Base-by-base conservation (phyloP, 2,329 filamentous ascomycete genomes). In the Aspergillus sp. region DNA sequence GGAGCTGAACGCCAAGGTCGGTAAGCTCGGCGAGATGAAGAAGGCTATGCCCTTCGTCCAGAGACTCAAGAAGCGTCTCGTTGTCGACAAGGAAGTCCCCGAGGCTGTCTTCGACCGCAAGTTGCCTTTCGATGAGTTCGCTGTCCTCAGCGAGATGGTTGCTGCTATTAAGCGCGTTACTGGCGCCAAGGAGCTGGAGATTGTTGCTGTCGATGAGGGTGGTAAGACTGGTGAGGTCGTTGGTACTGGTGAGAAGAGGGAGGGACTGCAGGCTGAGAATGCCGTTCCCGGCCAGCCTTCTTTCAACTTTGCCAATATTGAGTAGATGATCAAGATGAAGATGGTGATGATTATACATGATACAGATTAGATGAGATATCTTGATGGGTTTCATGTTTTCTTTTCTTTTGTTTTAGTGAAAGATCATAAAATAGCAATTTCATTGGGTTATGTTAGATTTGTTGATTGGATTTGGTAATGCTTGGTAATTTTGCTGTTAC, bases 11-110 rank as follows among this genome's bases (percentile, higher is more conserved):
- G 88, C 87, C 66, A 85, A 88, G 72, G 88, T 97, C 60, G 87
- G 87, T 68, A 96, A 96, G 82, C 83, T 92, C 72, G 88, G 87
- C 47, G 77, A 79, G 65, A 92, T 92, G 84, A 99, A 98, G 86
- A 95, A 96, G 80, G 94, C 92, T 2, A 98, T 98, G 94, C 95
- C 95, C 0, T 98, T 97, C 72, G 88, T 97, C 53, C 93, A 98
- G 80, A 80, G 76, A 6, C 81, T 98, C 62, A 97, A 97, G 88
- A 90, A 86, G 76, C 87, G 91, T 55, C 84, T 99, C 58, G 83
- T 92, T 59, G 73, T 75, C 39, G 82, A 83, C 53, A 89, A 90
- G 63, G 87, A 94, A 77, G 79, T 82, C 13, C 80, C 86, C 1
- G 81, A 84, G 23, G 82, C 79, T 2, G 91, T 97, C 8, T 88